Evolutionary conservation across 2,329 filamentous ascomycete species (phyloP).

Genomic region (Lasiodiplodia hormozganensis): DNA sequence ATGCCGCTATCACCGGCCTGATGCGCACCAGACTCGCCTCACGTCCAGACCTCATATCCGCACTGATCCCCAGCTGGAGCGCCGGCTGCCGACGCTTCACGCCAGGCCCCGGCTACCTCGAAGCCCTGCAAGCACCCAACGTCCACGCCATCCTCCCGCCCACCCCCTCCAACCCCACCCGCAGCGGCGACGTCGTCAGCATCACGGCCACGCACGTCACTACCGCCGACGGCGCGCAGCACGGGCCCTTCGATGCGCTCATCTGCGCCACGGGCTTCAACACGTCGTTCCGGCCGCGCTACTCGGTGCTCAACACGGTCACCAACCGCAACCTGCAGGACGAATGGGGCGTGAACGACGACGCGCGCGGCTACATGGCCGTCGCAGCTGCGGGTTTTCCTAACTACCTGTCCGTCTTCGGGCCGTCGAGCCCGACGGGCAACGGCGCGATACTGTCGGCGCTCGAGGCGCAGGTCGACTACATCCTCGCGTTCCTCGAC

Average conservation of each 20-base stretch:
- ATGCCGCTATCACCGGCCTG: constrained; percentile 43
- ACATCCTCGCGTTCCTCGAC: constrained; percentile 57
- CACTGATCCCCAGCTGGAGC: constrained; percentile 56
- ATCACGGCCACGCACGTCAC: constrained; percentile 40
- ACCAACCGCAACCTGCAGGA: constrained; percentile 52
- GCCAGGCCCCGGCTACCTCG: constrained; percentile 43
- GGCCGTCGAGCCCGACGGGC: constrained; percentile 48
- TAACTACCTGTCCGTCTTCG: constrained; percentile 54
- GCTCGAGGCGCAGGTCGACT: constrained; percentile 49
- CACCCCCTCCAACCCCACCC: not conserved
- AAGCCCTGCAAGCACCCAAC: constrained; percentile 41
- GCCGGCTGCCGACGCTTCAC: constrained; percentile 40
- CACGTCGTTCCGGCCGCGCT: constrained; percentile 38
- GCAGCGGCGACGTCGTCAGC: constrained; percentile 34
- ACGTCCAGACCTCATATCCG: constrained; percentile 48
- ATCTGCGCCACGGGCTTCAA: constrained; percentile 45
- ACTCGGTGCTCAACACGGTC: constrained; percentile 48
- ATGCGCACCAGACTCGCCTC: constrained; percentile 51
- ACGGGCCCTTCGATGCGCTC: constrained; percentile 38
- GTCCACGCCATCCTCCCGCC: constrained; percentile 32
- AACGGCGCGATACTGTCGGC: constrained; percentile 52
- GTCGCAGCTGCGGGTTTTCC: constrained; percentile 54
- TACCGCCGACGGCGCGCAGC: constrained; percentile 35
- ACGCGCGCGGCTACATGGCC: constrained; percentile 54
- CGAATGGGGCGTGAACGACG: constrained; percentile 46